Conservation (phyloP, 176 grass and related monocot species). For the Bonia amplexicaulis region DNA sequence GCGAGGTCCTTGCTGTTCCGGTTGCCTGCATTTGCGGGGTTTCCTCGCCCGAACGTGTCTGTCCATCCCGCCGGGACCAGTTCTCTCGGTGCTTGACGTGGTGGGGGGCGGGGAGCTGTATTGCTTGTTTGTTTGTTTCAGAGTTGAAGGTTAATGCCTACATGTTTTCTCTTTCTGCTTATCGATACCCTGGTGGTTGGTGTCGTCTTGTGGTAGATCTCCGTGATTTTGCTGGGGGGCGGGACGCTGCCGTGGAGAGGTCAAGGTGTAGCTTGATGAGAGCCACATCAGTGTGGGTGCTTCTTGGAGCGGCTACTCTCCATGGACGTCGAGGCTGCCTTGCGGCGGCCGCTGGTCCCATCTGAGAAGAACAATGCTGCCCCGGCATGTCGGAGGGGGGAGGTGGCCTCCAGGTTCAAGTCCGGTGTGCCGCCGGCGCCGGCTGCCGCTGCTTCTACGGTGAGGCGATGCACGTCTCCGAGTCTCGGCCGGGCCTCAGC, state of each 20-base stretch:
- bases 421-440: not conserved
- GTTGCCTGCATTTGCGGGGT: not conserved
- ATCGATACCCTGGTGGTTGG: slow-evolving; percentile 34
- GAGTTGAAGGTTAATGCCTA: not conserved
- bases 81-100: not conserved
- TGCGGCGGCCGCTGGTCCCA: slow-evolving; percentile 39
- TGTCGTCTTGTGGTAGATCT: slow-evolving; percentile 32
- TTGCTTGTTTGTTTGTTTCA: not conserved
- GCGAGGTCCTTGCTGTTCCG: not conserved
- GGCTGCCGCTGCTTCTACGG: not conserved
- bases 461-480: slow-evolving; percentile 47
- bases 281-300: slow-evolving; percentile 38
- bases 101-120: not conserved
- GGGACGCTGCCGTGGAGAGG: not conserved
- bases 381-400: slow-evolving; percentile 19
- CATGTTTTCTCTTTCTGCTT: not conserved
- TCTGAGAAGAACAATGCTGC: slow-evolving; percentile 67
- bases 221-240: not conserved
- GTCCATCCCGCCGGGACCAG: not conserved
- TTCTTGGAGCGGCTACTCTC: slow-evolving; percentile 2
- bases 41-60: not conserved
- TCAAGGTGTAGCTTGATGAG: slow-evolving; percentile 1
- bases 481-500: not conserved
- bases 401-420: slow-evolving; percentile 58
- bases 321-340: slow-evolving; percentile 42